phyloP scores from a whole-genome alignment of 768 basidiomycete genomes.

The Pulveroboletus frians region DNA sequence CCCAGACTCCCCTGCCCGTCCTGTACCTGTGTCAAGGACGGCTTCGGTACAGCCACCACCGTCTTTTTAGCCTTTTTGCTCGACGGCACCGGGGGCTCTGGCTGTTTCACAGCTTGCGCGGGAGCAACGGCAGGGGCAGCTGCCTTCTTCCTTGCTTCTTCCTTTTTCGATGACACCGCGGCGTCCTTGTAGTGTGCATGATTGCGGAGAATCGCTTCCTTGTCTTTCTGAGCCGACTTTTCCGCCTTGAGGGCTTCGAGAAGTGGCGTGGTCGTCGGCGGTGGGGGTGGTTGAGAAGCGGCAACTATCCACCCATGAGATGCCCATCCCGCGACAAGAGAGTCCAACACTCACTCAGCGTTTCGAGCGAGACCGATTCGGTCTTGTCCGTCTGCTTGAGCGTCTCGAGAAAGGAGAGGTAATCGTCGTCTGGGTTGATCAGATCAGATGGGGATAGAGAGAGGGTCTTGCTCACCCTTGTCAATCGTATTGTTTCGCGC shows the following conservation, averaged over 20 bases:
- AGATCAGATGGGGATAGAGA: not conserved
- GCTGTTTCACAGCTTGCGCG: conserved; percentile 27
- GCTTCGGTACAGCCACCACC: conserved; percentile 18
- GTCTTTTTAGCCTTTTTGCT: conserved; percentile 37
- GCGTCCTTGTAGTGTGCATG: conserved; percentile 68
- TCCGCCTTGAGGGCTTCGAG: conserved; percentile 90
- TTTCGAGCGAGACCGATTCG: conserved; percentile 63
- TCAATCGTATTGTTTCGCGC: conserved; percentile 84
- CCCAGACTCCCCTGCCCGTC: not conserved
- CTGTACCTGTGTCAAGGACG: conserved; percentile 8
- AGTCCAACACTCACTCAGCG: conserved; percentile 28
- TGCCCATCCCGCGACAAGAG: not conserved
- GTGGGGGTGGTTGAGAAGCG: conserved; percentile 50
- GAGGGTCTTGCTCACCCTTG: conserved; percentile 35
- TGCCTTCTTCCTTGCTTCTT: conserved; percentile 37
- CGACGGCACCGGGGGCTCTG: conserved; percentile 19
- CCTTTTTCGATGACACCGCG: conserved; percentile 32
- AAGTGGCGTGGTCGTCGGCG: conserved; percentile 82
- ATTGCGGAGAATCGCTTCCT: conserved; percentile 64
- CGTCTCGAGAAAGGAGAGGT: conserved; percentile 72
- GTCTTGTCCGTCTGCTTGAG: conserved; percentile 49
- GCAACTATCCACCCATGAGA: conserved; percentile 45
- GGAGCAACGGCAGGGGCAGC: not conserved
- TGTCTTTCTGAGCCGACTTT: conserved; percentile 59
- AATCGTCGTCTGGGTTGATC: conserved; percentile 66